Conservation (phyloP, 2,329 filamentous ascomycete species). For the Dothistroma pini region DNA sequence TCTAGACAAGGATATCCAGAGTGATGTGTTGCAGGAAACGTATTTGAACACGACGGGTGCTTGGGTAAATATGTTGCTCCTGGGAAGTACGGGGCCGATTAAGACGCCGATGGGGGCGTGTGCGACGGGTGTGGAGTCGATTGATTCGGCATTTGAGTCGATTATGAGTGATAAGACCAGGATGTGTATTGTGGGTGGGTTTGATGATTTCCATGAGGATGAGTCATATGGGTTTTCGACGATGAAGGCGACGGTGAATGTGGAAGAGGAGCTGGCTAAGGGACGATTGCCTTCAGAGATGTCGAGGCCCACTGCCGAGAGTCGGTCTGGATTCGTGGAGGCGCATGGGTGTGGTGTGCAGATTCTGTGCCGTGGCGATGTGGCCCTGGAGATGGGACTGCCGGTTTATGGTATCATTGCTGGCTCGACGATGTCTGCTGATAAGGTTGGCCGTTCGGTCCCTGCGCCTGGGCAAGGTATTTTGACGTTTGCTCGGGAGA, state of each 20-base stretch:
- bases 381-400: conserved; percentile 97
- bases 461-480: conserved; percentile 96
- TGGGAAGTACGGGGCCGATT: conserved; percentile 96
- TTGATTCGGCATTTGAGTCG: conserved; percentile 97
- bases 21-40: conserved; percentile 97
- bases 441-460: conserved; percentile 99
- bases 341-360: conserved; percentile 98
- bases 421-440: conserved; percentile 90
- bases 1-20: conserved; percentile 95
- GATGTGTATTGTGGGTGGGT: conserved; percentile 95
- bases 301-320: conserved; percentile 96
- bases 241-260: conserved; percentile 99
- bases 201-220: conserved; percentile 99
- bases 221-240: conserved; percentile 99
- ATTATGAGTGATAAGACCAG: conserved; percentile 98
- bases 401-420: conserved; percentile 95
- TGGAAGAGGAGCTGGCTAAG: conserved; percentile 91
- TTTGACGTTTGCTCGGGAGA: conserved; percentile 86
- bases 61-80: conserved; percentile 98
- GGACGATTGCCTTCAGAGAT: conserved; percentile 94
- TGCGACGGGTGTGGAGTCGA: conserved; percentile 92
- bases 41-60: conserved; percentile 99
- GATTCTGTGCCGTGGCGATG: conserved; percentile 94
- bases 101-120: conserved; percentile 98
- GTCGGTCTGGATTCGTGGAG: conserved; percentile 98